These are phyloP conservation scores for Daldinia eschscholtzii DNA, from an alignment of 2,329 filamentous ascomycete species.

Conservation along the genomic window DNA sequence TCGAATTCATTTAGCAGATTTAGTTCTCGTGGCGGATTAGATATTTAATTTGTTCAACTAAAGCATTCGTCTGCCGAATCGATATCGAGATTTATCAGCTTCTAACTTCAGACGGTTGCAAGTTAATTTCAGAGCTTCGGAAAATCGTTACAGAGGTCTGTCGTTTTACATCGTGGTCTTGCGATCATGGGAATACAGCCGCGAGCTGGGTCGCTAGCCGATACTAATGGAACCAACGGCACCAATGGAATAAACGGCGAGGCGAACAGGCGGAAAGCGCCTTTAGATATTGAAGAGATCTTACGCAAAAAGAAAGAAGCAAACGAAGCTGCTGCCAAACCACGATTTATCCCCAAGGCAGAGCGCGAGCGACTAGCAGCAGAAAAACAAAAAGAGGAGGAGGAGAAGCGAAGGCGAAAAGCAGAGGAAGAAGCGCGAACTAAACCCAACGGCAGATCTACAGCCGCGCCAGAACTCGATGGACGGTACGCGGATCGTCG, in stretches of 20 bases:
- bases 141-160: constrained; percentile 4
- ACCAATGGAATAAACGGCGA: constrained; percentile 36
- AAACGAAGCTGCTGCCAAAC: constrained; percentile 86
- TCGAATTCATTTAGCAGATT: not conserved
- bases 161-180: constrained; percentile 17
- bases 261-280: constrained; percentile 54
- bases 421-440: constrained; percentile 51
- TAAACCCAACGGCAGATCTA: constrained; percentile 26
- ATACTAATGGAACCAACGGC: constrained; percentile 35
- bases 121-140: constrained; percentile 2
- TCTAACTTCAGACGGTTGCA: not conserved
- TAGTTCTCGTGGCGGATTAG: not conserved
- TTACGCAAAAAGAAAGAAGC: constrained; percentile 87
- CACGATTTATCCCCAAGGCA: constrained; percentile 83
- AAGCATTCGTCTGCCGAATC: not conserved
- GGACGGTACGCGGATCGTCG: constrained; percentile 49
- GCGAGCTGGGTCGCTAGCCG: constrained; percentile 42
- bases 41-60: not conserved
- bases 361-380: constrained; percentile 77
- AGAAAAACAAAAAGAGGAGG: constrained; percentile 79
- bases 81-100: not conserved
- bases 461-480: constrained; percentile 52
- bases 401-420: constrained; percentile 54
- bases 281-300: constrained; percentile 87
- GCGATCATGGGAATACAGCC: constrained; percentile 48